Conservation (phyloP, 2,329 filamentous ascomycete species). For the Neopestalotiopsis sp. region DNA sequence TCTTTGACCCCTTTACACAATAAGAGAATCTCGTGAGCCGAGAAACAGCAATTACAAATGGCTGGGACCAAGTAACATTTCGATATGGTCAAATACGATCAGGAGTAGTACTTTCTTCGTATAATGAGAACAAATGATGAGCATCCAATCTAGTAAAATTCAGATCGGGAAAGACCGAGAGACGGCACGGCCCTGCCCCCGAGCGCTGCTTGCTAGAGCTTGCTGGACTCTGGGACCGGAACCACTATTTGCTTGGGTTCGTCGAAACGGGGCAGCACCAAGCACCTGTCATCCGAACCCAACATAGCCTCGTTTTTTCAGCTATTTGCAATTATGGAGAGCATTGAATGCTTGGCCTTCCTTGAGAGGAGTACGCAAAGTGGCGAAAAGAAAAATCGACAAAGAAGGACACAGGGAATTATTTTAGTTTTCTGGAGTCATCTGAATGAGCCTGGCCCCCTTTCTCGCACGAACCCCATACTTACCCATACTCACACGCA, state of each 20-base stretch:
- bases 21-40: neutral
- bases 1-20: constrained; percentile 12
- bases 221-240: neutral
- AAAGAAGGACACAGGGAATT: neutral
- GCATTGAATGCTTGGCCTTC: neutral
- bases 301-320: neutral
- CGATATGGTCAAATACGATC: neutral
- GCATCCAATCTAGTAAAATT: neutral
- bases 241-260: neutral
- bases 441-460: neutral
- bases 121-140: neutral
- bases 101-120: neutral
- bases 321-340: neutral
- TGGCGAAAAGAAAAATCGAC: too few relatives aligned
- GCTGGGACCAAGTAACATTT: too few relatives aligned
- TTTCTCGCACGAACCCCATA: neutral
- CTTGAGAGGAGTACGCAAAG: too few relatives aligned
- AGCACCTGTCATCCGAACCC: neutral
- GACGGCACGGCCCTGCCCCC: neutral
- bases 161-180: neutral
- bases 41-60: too few relatives aligned
- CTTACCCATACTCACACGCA: neutral
- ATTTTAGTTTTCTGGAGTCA: neutral
- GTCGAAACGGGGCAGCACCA: neutral
- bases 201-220: neutral